phyloP scores from a whole-genome alignment of 345 rosid genomes.

The Melaleuca quinquenervia region DNA sequence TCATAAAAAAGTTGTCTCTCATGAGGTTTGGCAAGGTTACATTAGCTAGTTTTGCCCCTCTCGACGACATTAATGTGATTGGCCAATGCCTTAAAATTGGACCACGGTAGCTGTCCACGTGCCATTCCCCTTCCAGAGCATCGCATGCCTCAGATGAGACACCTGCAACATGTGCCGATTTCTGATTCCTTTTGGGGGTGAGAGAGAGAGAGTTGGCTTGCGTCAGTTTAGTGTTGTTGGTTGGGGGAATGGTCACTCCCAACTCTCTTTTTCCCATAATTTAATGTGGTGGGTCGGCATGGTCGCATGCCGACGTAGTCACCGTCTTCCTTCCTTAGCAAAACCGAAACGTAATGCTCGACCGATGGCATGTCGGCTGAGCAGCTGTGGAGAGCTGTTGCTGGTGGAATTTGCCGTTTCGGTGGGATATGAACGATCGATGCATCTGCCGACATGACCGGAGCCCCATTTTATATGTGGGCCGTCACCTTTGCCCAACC shows the following conservation, averaged over 20 bases:
- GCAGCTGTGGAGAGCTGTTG: neutral
- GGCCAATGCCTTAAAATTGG: neutral
- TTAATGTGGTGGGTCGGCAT: neutral
- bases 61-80: neutral
- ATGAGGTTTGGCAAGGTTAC: neutral
- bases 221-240: neutral
- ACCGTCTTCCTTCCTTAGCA: neutral
- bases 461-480: neutral
- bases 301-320: neutral
- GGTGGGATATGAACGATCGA: neutral
- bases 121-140: neutral
- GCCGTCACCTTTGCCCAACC: neutral
- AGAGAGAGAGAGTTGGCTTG: neutral
- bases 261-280: neutral
- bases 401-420: neutral
- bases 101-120: neutral
- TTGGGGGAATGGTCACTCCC: neutral
- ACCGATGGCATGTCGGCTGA: neutral
- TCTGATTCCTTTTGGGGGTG: neutral
- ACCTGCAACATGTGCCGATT: neutral
- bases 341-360: neutral
- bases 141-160: neutral
- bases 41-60: neutral
- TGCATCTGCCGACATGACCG: neutral
- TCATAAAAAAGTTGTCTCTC: neutral